These are phyloP conservation scores for Tolypocladium inflatum DNA, from an alignment of 2,329 filamentous ascomycete genomes.

Conservation along the genomic window DNA sequence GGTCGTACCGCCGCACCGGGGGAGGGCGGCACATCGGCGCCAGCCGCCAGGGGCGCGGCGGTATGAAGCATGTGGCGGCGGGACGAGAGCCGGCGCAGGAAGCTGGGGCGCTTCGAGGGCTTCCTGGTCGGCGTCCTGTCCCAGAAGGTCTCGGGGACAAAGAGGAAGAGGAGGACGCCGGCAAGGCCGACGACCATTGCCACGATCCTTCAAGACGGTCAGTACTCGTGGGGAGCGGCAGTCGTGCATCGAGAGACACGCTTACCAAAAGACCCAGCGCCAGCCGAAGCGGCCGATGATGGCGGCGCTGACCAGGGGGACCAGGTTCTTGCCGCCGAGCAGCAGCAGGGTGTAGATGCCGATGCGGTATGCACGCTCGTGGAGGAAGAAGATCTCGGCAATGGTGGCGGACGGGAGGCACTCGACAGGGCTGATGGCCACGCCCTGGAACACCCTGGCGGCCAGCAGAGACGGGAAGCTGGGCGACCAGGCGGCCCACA, in stretches of 20 bases:
- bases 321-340: conserved; percentile 82
- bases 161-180: conserved; percentile 68
- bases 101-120: conserved; percentile 29
- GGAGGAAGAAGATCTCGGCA: conserved; percentile 91
- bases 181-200: conserved; percentile 69
- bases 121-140: conserved; percentile 59
- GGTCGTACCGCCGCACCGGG: conserved; percentile 11
- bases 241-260: no score
- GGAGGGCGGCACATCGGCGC: conserved; percentile 6
- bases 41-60: neutral
- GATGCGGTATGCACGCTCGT: conserved; percentile 85
- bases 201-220: conserved; percentile 53
- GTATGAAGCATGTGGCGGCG: conserved; percentile 15
- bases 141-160: conserved; percentile 95
- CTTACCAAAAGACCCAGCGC: conserved; percentile 85
- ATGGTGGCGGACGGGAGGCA: conserved; percentile 90
- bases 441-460: conserved; percentile 77
- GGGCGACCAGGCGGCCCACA: conserved; percentile 84
- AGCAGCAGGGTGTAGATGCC: conserved; percentile 88
- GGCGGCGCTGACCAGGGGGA: conserved; percentile 77
- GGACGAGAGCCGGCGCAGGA: conserved; percentile 40
- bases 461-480: conserved; percentile 70
- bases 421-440: conserved; percentile 83
- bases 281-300: conserved; percentile 71
- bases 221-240: conserved; percentile 1